Evolutionary conservation across 2,329 filamentous ascomycete species (phyloP).

Genomic region (Zopfia rhizophila): DNA sequence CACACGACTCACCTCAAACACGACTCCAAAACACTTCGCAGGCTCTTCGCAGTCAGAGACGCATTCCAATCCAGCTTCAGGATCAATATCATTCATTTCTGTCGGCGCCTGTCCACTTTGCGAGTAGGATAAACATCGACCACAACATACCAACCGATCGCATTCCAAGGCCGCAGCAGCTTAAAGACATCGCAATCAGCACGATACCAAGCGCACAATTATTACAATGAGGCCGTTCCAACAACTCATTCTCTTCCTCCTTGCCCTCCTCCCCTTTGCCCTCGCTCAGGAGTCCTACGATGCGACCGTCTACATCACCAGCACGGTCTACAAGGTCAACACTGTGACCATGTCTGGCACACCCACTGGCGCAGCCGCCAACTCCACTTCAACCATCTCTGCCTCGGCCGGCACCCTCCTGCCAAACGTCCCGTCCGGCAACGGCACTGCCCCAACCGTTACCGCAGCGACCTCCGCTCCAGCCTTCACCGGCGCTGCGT

Average conservation of each 20-base stretch:
- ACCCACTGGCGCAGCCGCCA: slow-evolving; percentile 36
- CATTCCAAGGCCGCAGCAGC: slow-evolving; percentile 5
- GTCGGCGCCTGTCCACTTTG: slow-evolving; percentile 5
- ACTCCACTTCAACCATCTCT: slow-evolving; percentile 46
- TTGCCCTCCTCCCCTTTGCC: slow-evolving; percentile 44
- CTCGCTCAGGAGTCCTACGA: slow-evolving; percentile 43
- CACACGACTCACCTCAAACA: slow-evolving; percentile 13
- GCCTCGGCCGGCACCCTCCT: slow-evolving; percentile 29
- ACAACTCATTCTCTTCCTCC: slow-evolving; percentile 44
- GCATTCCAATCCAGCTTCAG: slow-evolving; percentile 12
- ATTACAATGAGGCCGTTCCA: slow-evolving; percentile 50
- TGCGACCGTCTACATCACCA: slow-evolving; percentile 50
- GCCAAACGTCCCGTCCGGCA: slow-evolving; percentile 26
- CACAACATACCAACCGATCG: slow-evolving; percentile 3
- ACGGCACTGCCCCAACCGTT: slow-evolving; percentile 22
- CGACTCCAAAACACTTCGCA: slow-evolving; percentile 9
- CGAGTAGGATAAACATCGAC: not conserved
- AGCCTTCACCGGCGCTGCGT: slow-evolving; percentile 47
- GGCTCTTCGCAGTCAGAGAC: slow-evolving; percentile 6
- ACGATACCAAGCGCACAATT: slow-evolving; percentile 12
- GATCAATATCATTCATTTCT: slow-evolving; percentile 13
- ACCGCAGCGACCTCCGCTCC: slow-evolving; percentile 13
- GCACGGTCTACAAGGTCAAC: slow-evolving; percentile 51
- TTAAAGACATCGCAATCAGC: not conserved
- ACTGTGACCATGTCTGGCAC: slow-evolving; percentile 48